phyloP scores from a whole-genome alignment of 345 rosid genomes.

The Jatropha curcas region DNA sequence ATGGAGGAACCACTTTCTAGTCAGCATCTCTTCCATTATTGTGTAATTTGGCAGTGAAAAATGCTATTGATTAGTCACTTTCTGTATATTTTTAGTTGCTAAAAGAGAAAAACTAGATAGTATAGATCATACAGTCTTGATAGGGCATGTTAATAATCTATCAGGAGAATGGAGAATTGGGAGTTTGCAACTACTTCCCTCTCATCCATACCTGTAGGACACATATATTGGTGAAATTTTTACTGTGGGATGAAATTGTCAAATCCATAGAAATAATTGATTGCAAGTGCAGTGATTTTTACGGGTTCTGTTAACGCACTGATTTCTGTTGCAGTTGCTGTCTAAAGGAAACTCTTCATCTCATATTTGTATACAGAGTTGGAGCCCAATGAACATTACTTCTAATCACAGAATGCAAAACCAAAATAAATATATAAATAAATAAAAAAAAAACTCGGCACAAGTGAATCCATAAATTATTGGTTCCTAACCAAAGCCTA shows the following conservation, averaged over 20 bases:
- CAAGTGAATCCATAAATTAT: neutral
- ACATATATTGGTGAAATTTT: neutral
- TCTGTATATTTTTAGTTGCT: slow-evolving; percentile 17
- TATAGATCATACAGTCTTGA: slow-evolving; percentile 5
- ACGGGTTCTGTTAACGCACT: neutral
- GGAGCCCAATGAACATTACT: too few relatives aligned
- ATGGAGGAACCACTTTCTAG: slow-evolving; percentile 22
- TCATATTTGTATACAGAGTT: neutral
- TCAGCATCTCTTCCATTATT: neutral
- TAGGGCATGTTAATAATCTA: slow-evolving; percentile 8
- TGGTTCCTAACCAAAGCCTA: neutral
- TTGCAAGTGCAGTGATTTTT: neutral
- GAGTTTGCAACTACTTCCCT: neutral
- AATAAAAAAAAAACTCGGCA: too few relatives aligned
- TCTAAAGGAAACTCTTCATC: neutral
- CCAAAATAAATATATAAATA: neutral
- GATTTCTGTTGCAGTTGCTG: neutral
- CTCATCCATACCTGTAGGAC: neutral
- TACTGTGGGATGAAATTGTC: neutral
- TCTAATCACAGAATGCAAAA: neutral
- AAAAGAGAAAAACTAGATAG: neutral
- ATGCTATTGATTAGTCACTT: slow-evolving; percentile 13
- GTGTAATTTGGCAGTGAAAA: slow-evolving; percentile 4
- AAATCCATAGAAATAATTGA: neutral
- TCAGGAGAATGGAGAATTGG: slow-evolving; percentile 3